These are phyloP conservation scores for Naegleria lovaniensis DNA, from an alignment of 208 protist species.

Conservation along the genomic window DNA sequence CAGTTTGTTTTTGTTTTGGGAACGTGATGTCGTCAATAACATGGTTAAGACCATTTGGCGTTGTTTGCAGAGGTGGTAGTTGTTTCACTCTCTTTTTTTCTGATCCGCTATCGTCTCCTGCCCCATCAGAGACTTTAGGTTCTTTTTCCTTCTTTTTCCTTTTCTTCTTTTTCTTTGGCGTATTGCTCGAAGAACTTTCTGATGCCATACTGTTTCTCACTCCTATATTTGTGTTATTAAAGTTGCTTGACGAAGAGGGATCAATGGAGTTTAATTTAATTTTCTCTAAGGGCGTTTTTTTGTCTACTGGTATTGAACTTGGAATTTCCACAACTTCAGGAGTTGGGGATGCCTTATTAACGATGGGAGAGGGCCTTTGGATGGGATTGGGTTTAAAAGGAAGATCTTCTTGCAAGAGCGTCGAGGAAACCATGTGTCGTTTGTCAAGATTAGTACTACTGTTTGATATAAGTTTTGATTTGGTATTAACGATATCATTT, in stretches of 20 bases:
- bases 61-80: neutral
- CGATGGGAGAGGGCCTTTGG: neutral
- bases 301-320: neutral
- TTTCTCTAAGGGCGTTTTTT: neutral
- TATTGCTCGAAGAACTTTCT: neutral
- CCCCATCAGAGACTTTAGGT: neutral
- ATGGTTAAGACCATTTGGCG: neutral
- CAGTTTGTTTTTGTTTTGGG: neutral
- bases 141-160: neutral
- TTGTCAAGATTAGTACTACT: neutral
- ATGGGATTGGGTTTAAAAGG: neutral
- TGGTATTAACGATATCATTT: neutral
- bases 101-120: neutral
- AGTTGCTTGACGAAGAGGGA: neutral
- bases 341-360: neutral
- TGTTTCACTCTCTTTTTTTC: neutral
- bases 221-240: neutral
- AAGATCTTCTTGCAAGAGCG: neutral
- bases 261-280: neutral
- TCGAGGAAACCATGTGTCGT: neutral
- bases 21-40: neutral
- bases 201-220: neutral
- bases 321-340: neutral
- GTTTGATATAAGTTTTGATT: neutral
- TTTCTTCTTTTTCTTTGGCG: neutral